These are phyloP conservation scores for Hygrophoropsis aurantiaca DNA, from an alignment of 768 basidiomycete genomes.

Conservation along the genomic window DNA sequence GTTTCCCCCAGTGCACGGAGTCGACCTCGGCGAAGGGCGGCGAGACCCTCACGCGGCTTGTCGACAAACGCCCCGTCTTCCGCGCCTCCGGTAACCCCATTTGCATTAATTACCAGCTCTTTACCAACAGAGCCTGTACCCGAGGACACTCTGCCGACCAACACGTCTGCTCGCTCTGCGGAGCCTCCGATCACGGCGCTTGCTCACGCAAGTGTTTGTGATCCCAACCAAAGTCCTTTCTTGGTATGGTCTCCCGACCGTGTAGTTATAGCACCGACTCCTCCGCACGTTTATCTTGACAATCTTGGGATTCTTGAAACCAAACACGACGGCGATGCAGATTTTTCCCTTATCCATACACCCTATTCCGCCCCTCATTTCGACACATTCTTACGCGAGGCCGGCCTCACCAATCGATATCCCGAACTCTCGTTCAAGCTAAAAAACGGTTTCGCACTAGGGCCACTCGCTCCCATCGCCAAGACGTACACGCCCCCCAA, in stretches of 20 bases:
- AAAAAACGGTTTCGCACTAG: slow-evolving; percentile 8
- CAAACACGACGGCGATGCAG: not conserved
- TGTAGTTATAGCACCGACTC: too few relatives aligned
- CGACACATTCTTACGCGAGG: not conserved
- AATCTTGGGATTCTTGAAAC: not conserved
- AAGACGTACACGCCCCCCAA: slow-evolving; percentile 10
- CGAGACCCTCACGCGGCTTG: not conserved
- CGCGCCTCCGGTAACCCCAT: not conserved
- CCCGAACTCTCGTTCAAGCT: slow-evolving; percentile 5
- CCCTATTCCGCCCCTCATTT: not conserved
- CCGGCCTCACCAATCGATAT: not conserved
- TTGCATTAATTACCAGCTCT: not conserved
- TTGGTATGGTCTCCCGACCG: not conserved
- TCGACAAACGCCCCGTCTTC: not conserved
- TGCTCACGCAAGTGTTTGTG: not conserved
- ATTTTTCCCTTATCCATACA: not conserved
- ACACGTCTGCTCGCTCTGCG: not conserved
- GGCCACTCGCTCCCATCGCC: slow-evolving; percentile 1
- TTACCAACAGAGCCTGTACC: not conserved
- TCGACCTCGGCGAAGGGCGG: not conserved
- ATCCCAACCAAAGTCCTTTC: not conserved
- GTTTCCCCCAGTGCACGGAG: too few relatives aligned
- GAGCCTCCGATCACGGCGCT: not conserved
- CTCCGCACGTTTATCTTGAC: not conserved
- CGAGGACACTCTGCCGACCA: not conserved